phyloP scores from a whole-genome alignment of 2,329 filamentous ascomycete genomes.

The Beauveria caledonica region DNA sequence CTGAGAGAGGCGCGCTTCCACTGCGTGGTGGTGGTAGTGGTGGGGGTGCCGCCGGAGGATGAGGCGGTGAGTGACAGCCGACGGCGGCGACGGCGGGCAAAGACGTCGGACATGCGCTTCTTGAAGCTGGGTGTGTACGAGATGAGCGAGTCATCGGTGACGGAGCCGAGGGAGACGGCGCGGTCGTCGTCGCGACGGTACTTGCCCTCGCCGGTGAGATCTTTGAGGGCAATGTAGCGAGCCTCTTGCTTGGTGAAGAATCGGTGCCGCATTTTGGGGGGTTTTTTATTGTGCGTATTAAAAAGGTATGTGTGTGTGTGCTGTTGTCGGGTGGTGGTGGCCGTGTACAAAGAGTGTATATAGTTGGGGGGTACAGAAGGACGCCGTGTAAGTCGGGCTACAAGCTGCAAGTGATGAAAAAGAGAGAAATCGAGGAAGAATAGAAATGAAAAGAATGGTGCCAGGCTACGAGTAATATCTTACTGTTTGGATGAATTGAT shows the following conservation, averaged over 20 bases:
- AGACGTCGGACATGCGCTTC: constrained; percentile 8
- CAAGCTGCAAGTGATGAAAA: background rate
- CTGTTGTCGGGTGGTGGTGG: background rate
- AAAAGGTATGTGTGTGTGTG: background rate
- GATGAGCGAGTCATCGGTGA: background rate
- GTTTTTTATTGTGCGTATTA: background rate
- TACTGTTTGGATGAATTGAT: too few relatives aligned
- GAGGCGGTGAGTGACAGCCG: background rate
- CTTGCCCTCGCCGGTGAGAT: constrained; percentile 2
- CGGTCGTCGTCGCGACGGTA: background rate
- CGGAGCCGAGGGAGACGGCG: background rate
- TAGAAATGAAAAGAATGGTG: background rate
- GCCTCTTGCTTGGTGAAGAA: background rate
- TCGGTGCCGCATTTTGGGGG: background rate
- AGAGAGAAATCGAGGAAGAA: too few relatives aligned
- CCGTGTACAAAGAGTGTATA: too few relatives aligned
- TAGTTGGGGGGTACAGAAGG: too few relatives aligned
- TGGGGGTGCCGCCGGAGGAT: background rate
- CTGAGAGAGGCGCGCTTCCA: constrained; percentile 3
- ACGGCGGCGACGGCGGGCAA: background rate
- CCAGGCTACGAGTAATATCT: too few relatives aligned
- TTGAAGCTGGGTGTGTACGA: background rate
- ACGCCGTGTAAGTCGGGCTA: too few relatives aligned
- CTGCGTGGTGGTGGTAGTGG: background rate
- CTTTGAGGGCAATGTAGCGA: constrained; percentile 7